Evolutionary conservation across 2,329 filamentous ascomycete species (phyloP), one percentile per base, ranked within the genome.

Genomic region (Escovopsis sp.): DNA sequence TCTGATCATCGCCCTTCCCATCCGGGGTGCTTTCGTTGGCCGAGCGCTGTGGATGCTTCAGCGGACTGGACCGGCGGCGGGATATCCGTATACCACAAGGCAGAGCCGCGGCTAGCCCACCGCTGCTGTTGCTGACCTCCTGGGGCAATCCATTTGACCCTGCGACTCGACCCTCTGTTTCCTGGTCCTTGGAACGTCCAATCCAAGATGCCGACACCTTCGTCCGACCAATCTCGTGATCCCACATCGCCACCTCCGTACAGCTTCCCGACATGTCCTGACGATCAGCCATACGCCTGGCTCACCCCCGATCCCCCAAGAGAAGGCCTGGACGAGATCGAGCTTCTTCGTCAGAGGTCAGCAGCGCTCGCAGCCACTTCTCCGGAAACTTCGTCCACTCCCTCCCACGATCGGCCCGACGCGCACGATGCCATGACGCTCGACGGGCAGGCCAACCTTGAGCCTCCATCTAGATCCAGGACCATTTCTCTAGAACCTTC

Each of bases 161-260:
- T 39, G 30, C 34, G 37, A n/a, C 37, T 30, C 24, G 24, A 25
- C 37, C 35, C 39, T 11, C 39, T 9, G 6, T 27, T 20, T 9
- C 34, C 12, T 8, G 24, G 13, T 14, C 39, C 11, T 11, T 1
- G 4, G 9, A 9, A 9, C 27, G 27, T 10, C 41, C 31, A 29
- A 15, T 29, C 32, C 43, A 62, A 43, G 48, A 69, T 69, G 66
- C 66, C 66, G 47, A 68, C 65, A 20, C 66, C 66, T 43, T 67
- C 66, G 13, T 60, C 62, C 41, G 63, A 64, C 50, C 59, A 57
- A 45, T 59, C 60, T 37, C 55, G 61, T 36, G 56, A 60, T 46
- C 57, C 57, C 29, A 52, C 57, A 33, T 61, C 62, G 37, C 58
- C 62, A 36, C 57, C 56, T 43, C 56, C 59, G 5, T 56, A 60